Conservation (phyloP, 192 early-diverging fungal species). For the Coemansia sp. region DNA sequence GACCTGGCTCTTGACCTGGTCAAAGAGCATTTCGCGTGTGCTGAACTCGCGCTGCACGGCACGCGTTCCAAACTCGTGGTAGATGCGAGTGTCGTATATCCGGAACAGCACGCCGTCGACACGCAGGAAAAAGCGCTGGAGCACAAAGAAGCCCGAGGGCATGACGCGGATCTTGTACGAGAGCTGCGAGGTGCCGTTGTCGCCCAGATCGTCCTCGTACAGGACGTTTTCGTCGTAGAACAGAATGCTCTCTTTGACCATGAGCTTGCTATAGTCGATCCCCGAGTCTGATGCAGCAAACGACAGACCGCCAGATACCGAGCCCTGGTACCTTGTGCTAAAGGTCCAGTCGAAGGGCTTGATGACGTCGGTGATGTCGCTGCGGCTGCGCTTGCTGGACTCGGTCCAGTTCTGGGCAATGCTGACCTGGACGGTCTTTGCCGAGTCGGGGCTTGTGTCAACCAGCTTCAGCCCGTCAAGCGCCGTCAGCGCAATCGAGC, state of each 20-base stretch:
- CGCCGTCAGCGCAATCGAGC: slow-evolving; percentile 63
- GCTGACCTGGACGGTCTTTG: slow-evolving; percentile 79
- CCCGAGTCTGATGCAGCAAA: slow-evolving; percentile 39
- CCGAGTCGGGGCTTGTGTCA: slow-evolving; percentile 65
- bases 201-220: slow-evolving; percentile 95
- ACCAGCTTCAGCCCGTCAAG: slow-evolving; percentile 74
- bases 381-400: slow-evolving; percentile 62
- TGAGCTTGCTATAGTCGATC: slow-evolving; percentile 81
- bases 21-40: slow-evolving; percentile 64
- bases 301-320: slow-evolving; percentile 23
- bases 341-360: slow-evolving; percentile 99
- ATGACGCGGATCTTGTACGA: slow-evolving; percentile 88
- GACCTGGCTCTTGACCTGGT: slow-evolving; percentile 44
- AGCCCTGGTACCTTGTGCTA: slow-evolving; percentile 77
- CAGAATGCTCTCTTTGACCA: slow-evolving; percentile 78
- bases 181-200: slow-evolving; percentile 86
- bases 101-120: slow-evolving; percentile 93
- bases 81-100: slow-evolving; percentile 85
- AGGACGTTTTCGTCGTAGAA: slow-evolving; percentile 94
- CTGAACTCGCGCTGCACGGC: slow-evolving; percentile 71
- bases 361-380: slow-evolving; percentile 77
- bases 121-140: slow-evolving; percentile 86
- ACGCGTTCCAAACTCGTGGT: slow-evolving; percentile 79
- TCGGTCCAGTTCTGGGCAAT: slow-evolving; percentile 84
- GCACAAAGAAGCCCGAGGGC: slow-evolving; percentile 85